Evolutionary conservation across 2,329 filamentous ascomycete genomes (phyloP).

Genomic region (Fusarium goolgardi): DNA sequence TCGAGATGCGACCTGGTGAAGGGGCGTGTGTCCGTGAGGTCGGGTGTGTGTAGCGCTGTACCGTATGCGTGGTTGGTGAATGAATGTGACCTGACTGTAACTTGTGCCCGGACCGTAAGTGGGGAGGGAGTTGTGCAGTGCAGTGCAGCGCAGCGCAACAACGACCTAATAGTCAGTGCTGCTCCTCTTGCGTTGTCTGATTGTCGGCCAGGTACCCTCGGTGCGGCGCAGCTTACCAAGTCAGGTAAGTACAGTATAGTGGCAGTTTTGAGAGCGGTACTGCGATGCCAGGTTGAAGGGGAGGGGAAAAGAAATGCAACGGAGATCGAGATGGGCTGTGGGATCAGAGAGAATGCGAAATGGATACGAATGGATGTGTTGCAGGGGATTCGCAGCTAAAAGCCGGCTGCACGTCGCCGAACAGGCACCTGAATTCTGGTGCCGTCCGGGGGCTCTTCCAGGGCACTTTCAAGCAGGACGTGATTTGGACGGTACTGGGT

Average conservation of each 20-base stretch:
- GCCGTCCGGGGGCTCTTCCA: slow-evolving; percentile 5
- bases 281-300: slow-evolving; percentile 27
- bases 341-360: slow-evolving; percentile 29
- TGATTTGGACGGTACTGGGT: slow-evolving; percentile 19
- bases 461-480: slow-evolving; percentile 8
- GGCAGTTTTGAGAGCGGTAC: slow-evolving; percentile 20
- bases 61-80: slow-evolving; percentile 31
- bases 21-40: slow-evolving; percentile 36
- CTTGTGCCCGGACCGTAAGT: slow-evolving; percentile 14
- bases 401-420: slow-evolving; percentile 22
- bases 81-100: slow-evolving; percentile 24
- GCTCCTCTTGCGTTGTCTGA: not conserved
- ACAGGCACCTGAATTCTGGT: slow-evolving; percentile 3
- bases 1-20: slow-evolving; percentile 45
- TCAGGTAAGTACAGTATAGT: slow-evolving; percentile 28
- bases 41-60: slow-evolving; percentile 35
- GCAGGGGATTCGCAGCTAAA: slow-evolving; percentile 41
- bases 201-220: slow-evolving; percentile 21
- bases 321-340: slow-evolving; percentile 40
- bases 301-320: slow-evolving; percentile 35
- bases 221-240: slow-evolving; percentile 31
- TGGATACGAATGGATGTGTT: slow-evolving; percentile 23
- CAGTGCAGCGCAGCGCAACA: not conserved
- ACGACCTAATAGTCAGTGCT: slow-evolving; percentile 18
- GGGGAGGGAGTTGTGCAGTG: slow-evolving; percentile 17